Evolutionary conservation across 768 basidiomycete species (phyloP).

Genomic region (Kwoniella botswanensis): DNA sequence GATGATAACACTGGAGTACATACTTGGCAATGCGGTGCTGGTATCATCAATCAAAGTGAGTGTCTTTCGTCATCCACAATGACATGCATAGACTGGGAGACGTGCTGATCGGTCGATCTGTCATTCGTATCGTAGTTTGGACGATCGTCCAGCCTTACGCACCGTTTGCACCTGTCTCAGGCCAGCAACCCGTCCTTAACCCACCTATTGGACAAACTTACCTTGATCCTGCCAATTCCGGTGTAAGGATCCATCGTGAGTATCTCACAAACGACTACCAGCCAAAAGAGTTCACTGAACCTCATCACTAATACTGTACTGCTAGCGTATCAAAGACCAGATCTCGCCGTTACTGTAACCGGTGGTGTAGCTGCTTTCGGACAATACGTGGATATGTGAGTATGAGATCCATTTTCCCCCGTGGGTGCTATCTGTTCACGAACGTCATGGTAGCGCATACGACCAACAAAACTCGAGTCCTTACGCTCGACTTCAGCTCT

Average conservation of each 20-base stretch:
- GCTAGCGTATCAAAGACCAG: constrained; percentile 12
- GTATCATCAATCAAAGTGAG: constrained; percentile 54
- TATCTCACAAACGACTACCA: not conserved
- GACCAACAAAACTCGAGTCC: not conserved
- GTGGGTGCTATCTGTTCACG: not conserved
- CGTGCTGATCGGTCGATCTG: not conserved
- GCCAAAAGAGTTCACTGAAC: not conserved
- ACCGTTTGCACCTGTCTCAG: not conserved
- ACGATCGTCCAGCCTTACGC: constrained; percentile 2
- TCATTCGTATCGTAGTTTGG: not conserved
- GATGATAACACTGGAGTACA: constrained; percentile 38
- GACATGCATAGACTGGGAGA: no score
- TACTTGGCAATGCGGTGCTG: constrained; percentile 54
- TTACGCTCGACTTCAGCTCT: constrained; percentile 6
- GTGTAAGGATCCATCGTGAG: constrained; percentile 13
- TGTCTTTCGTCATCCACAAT: not conserved
- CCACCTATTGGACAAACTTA: constrained; percentile 6
- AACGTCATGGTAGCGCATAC: not conserved
- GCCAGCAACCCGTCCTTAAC: constrained; percentile 2
- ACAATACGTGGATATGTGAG: constrained; percentile 19
- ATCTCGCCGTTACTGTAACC: constrained; percentile 21
- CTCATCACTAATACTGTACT: not conserved
- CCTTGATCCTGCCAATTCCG: constrained; percentile 1
- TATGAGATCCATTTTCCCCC: not conserved
- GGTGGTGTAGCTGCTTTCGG: constrained; percentile 22